These are phyloP conservation scores for Exutisphaerella laricina DNA, from an alignment of 2,329 filamentous ascomycete genomes.

Conservation along the genomic window DNA sequence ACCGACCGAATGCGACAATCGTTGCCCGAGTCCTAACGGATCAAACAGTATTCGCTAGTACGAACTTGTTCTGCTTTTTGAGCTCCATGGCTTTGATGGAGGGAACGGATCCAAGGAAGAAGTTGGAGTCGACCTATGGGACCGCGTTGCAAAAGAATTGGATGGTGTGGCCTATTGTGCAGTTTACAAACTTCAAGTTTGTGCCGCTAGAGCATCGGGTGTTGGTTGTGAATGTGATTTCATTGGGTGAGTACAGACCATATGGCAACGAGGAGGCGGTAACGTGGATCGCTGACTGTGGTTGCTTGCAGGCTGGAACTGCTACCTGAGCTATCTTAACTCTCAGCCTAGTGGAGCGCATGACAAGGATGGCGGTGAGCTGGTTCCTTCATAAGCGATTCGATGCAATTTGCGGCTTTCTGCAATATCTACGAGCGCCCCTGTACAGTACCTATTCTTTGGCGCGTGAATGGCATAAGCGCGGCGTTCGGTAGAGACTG, in stretches of 20 bases:
- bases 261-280: too few relatives aligned
- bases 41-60: constrained; percentile 77
- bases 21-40: constrained; percentile 72
- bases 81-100: constrained; percentile 64
- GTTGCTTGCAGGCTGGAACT: constrained; percentile 52
- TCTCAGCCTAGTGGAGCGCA: constrained; percentile 30
- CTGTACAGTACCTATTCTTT: background rate
- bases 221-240: constrained; percentile 79
- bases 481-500: constrained; percentile 1
- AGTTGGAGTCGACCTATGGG: constrained; percentile 65
- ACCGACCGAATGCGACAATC: constrained; percentile 62
- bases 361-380: constrained; percentile 13
- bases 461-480: background rate
- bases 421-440: background rate
- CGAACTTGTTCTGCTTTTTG: constrained; percentile 75
- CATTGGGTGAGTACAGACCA: constrained; percentile 54
- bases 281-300: too few relatives aligned
- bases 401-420: background rate
- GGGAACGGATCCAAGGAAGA: constrained; percentile 54
- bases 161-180: constrained; percentile 80
- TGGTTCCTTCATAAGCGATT: constrained; percentile 6
- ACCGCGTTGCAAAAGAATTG: constrained; percentile 75
- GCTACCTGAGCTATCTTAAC: constrained; percentile 53
- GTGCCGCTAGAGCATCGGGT: constrained; percentile 78
- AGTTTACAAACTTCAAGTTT: constrained; percentile 80